Evolutionary conservation across 345 rosid species (phyloP).

Genomic region (Eucalyptus melliodora): DNA sequence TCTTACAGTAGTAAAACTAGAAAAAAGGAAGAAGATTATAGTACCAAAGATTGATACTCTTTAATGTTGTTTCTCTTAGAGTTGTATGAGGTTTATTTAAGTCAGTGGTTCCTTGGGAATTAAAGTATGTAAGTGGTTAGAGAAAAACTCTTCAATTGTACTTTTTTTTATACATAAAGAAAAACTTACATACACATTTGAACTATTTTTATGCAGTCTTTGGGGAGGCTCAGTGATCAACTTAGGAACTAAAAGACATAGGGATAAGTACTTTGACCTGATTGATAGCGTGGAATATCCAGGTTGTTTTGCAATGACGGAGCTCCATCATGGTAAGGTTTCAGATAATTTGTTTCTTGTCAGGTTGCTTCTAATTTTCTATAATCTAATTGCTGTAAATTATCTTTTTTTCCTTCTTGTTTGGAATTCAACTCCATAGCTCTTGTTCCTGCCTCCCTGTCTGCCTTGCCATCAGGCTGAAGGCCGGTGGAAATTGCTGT

Average conservation of each 20-base stretch:
- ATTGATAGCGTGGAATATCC: conserved; percentile 79
- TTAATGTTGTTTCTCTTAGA: background rate
- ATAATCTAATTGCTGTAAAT: background rate
- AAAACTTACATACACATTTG: background rate
- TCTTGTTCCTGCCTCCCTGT: background rate
- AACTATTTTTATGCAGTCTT: conserved; percentile 38
- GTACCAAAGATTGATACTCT: background rate
- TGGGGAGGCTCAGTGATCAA: conserved; percentile 98
- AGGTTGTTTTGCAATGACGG: conserved; percentile 99
- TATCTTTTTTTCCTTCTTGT: background rate
- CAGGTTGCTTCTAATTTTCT: background rate
- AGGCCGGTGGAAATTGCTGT: background rate
- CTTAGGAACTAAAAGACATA: conserved; percentile 93
- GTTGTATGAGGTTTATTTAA: background rate
- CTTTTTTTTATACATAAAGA: background rate
- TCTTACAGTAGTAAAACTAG: background rate
- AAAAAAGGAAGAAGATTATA: background rate
- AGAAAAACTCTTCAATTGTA: background rate
- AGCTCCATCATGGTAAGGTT: conserved; percentile 84
- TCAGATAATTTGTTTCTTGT: background rate
- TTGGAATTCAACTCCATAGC: background rate
- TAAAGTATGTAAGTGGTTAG: background rate
- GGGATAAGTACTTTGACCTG: conserved; percentile 75
- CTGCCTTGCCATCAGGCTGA: background rate
- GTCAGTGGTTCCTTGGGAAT: background rate